Percentiles rank a stretch among this genome's conserved stretches.
phyloP scores from a whole-genome alignment of 805 yeast genomes.

The Clavispora santaluciae region DNA sequence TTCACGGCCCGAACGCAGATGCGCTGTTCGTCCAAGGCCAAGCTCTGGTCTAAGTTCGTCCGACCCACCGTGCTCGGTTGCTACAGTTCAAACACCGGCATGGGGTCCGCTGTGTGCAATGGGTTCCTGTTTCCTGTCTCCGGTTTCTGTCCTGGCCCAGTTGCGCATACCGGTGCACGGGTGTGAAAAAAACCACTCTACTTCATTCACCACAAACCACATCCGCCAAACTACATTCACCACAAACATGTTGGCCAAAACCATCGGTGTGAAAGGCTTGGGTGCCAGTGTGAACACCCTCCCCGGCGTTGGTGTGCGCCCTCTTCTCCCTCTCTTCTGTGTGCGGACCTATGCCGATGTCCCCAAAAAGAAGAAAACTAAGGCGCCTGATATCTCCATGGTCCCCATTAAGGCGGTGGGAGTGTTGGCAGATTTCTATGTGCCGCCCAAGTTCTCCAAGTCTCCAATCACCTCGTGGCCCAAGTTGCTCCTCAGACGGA shows the following conservation, averaged over 20 bases:
- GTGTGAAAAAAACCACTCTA: neutral
- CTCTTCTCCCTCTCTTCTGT: neutral
- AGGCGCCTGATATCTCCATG: constrained; percentile 29
- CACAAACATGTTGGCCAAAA: neutral
- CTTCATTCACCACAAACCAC: too few relatives aligned
- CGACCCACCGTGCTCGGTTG: too few relatives aligned
- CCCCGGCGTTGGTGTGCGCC: neutral
- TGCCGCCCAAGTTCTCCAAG: constrained; percentile 32
- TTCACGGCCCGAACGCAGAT: too few relatives aligned
- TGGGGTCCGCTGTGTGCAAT: too few relatives aligned
- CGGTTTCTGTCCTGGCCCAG: too few relatives aligned
- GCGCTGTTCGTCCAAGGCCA: too few relatives aligned
- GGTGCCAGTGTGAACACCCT: neutral
- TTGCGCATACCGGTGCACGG: constrained; percentile 6
- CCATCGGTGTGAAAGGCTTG: neutral
- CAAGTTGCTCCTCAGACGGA: constrained; percentile 50
- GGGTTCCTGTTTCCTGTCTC: too few relatives aligned
- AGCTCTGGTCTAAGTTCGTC: too few relatives aligned
- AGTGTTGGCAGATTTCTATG: constrained; percentile 39
- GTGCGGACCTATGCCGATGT: neutral
- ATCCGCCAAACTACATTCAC: neutral
- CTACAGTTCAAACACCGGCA: too few relatives aligned
- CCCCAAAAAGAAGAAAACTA: constrained; percentile 11
- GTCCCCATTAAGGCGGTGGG: constrained; percentile 37
- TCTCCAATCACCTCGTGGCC: constrained; percentile 33